Conservation (phyloP, 140 eudicot species). For the Anethum foeniculum region DNA sequence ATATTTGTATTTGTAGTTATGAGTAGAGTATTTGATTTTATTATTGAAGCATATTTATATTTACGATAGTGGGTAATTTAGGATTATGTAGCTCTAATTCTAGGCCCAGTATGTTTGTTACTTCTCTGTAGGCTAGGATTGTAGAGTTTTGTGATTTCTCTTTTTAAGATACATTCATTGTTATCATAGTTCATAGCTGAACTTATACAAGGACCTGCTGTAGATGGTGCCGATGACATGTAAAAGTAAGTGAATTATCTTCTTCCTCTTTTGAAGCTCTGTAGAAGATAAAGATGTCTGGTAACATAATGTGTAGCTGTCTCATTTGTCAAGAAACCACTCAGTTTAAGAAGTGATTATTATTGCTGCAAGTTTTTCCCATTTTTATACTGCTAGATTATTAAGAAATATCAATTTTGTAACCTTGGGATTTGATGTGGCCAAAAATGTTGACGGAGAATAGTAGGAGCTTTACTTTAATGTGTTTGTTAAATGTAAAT, state of each 20-base stretch:
- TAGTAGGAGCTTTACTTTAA: not conserved
- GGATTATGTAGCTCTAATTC: not conserved
- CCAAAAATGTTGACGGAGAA: not conserved
- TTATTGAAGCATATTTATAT: no score
- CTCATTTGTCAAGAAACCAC: not conserved
- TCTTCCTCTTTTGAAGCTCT: not conserved
- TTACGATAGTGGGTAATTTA: no score
- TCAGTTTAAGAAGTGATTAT: not conserved
- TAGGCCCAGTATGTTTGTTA: not conserved
- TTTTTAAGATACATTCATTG: not conserved
- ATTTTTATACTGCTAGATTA: not conserved
- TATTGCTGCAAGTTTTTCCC: not conserved
- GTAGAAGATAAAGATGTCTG: not conserved
- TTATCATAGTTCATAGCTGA: conserved; percentile 3
- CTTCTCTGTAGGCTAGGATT: not conserved
- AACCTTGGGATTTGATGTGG: not conserved
- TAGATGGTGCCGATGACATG: conserved; percentile 1
- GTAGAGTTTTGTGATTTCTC: not conserved
- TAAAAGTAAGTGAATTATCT: not conserved
- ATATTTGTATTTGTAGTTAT: no score
- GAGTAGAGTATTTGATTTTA: no score
- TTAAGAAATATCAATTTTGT: not conserved
- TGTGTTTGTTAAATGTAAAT: not conserved
- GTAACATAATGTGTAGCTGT: not conserved
- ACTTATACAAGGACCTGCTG: not conserved